phyloP scores from a whole-genome alignment of 1,284 basidiomycete species.

The Cronartium ribicola region DNA sequence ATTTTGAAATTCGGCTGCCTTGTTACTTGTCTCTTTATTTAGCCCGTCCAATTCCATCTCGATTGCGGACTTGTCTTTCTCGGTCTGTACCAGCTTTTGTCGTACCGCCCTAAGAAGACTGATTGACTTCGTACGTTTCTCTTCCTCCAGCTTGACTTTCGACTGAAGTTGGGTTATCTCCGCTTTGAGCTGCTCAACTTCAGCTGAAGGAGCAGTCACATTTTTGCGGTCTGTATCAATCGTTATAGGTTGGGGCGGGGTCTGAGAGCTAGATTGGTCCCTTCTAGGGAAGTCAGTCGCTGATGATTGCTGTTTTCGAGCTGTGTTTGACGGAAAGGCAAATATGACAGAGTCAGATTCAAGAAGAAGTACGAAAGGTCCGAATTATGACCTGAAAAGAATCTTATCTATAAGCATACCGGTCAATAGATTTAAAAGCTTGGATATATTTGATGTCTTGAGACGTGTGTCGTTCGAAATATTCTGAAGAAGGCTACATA shows the following conservation, averaged over 20 bases:
- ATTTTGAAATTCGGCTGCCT: slow-evolving; percentile 23
- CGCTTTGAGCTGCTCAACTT: slow-evolving; percentile 5
- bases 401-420: background rate
- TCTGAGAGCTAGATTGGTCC: background rate
- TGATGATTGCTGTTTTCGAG: background rate
- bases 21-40: background rate
- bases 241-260: background rate
- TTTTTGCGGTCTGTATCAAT: background rate
- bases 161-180: slow-evolving; percentile 14
- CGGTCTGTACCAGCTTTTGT: slow-evolving; percentile 37
- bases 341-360: background rate
- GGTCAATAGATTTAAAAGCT: background rate
- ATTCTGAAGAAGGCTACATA: background rate
- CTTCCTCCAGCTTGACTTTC: slow-evolving; percentile 39
- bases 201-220: background rate
- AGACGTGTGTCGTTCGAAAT: background rate
- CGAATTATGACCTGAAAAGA: background rate
- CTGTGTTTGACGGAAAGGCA: background rate
- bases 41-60: slow-evolving; percentile 20
- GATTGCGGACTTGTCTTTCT: slow-evolving; percentile 27
- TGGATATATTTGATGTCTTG: background rate
- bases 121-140: slow-evolving; percentile 42
- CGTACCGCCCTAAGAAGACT: slow-evolving; percentile 35
- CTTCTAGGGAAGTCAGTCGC: background rate
- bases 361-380: background rate